phyloP scores from a whole-genome alignment of 2,329 filamentous ascomycete genomes.

The Cadophora sp. region DNA sequence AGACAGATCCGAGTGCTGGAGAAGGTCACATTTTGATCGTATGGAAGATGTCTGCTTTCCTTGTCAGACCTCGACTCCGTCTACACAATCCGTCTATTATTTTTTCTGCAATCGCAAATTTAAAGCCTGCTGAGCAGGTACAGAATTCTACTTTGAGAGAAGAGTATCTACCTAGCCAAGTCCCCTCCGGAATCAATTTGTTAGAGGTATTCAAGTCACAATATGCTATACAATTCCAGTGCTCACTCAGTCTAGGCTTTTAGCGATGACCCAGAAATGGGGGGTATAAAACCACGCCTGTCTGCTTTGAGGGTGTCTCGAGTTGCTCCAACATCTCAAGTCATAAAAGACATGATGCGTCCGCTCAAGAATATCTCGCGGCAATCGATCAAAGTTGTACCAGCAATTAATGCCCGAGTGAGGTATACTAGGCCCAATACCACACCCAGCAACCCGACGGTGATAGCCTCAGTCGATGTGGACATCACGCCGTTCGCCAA shows the following conservation, averaged over 20 bases:
- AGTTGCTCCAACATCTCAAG: conserved; percentile 71
- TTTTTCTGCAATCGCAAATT: conserved; percentile 66
- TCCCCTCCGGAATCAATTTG: conserved; percentile 76
- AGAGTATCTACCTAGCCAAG: conserved; percentile 73
- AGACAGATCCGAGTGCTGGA: conserved; percentile 40
- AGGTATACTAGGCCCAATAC: conserved; percentile 71
- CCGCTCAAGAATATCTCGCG: conserved; percentile 70
- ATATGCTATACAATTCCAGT: background rate
- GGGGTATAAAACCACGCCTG: conserved; percentile 65
- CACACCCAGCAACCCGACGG: conserved; percentile 60
- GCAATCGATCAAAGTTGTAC: conserved; percentile 68
- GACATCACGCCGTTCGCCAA: conserved; percentile 76
- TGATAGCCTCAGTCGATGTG: conserved; percentile 75
- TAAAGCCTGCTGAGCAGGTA: conserved; percentile 58
- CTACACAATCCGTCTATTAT: conserved; percentile 71
- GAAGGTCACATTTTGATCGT: conserved; percentile 57
- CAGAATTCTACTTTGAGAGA: conserved; percentile 52
- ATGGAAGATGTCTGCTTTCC: conserved; percentile 66
- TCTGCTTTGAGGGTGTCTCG: conserved; percentile 78
- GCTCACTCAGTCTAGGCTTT: conserved; percentile 55
- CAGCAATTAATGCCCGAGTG: conserved; percentile 75
- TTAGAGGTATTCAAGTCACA: conserved; percentile 55
- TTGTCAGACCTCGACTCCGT: conserved; percentile 66
- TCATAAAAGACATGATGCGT: conserved; percentile 63
- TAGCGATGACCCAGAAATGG: conserved; percentile 66